Evolutionary conservation across 805 yeast species (phyloP), one percentile per base, ranked within the genome.

Genomic region (Candida tallmaniae): DNA sequence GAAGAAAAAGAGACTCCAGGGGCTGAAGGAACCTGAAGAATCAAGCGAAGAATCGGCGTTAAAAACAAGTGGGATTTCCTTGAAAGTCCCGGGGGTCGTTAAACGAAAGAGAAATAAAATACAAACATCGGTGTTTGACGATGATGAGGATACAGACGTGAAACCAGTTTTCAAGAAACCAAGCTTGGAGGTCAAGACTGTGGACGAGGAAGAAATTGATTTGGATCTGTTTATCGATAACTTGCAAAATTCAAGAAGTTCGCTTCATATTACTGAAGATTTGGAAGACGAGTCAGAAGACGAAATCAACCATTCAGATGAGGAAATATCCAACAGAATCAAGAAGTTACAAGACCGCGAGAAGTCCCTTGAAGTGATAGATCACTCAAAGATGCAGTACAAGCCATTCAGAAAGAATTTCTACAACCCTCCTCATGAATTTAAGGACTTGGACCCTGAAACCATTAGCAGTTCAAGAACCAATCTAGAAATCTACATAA

Each of bases 401-500:
- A 71, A 62, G 20, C 72, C 78, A 0, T 78, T 87, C 45, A 52
- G 73, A 12, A 84, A 78, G 51, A 44, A 58, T 7, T 82, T 88
- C 47, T 86, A 83, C 50, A 55, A 58, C 1, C 86, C 79, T 42
- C 74, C 83, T 1, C 68, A 62, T 3, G 81, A 80, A 25, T 46
- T 81, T 4, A 54, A 58, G 6, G 44, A 53, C 0, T 52, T 83
- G 35, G 58, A 77, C 0, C 62, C 60, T 0, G 76, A 70, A 24
- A 88, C 84, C 32, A 77, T 81, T 1, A 68, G 68, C 2, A 68
- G 65, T 5, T 48, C 81, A 5, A 56, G 93, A 30, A 46, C 69
- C 11, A 51, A 50, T 8, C 49, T 78, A 40, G 80, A 82, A n/a
- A 78, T 87, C 21, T 73, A 73, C 31, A 76, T 85, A 2, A 58